phyloP scores from a whole-genome alignment of 2,329 filamentous ascomycete species.

The Metarhizium humberi region DNA sequence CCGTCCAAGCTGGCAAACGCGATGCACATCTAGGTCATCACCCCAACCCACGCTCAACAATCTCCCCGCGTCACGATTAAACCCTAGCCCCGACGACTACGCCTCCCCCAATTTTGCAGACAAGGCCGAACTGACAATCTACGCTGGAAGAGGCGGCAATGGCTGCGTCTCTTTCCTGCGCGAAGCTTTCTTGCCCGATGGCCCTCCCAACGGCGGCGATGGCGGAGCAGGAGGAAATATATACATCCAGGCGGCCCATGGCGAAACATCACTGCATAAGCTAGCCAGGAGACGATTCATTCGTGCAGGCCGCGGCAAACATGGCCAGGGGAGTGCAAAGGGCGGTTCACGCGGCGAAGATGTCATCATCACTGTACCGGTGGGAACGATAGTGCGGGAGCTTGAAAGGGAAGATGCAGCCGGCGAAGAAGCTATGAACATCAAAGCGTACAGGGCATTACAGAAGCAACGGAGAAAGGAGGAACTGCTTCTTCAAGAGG shows the following conservation, averaged over 20 bases:
- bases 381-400: slow-evolving; percentile 85
- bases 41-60: slow-evolving; percentile 21
- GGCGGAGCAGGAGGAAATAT: slow-evolving; percentile 86
- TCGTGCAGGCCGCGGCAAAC: slow-evolving; percentile 65
- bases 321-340: slow-evolving; percentile 64
- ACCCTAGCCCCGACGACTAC: slow-evolving; percentile 80
- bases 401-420: slow-evolving; percentile 69
- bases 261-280: slow-evolving; percentile 90
- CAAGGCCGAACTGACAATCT: slow-evolving; percentile 66
- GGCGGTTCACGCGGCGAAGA: slow-evolving; percentile 79
- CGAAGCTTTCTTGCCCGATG: slow-evolving; percentile 81
- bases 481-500: slow-evolving; percentile 25
- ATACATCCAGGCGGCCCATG: slow-evolving; percentile 87
- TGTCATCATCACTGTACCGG: slow-evolving; percentile 78
- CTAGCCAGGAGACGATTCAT: slow-evolving; percentile 67
- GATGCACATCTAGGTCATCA: slow-evolving; percentile 6
- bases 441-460: slow-evolving; percentile 21
- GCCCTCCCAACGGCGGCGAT: slow-evolving; percentile 89
- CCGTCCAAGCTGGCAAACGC: not conserved
- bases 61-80: slow-evolving; percentile 51
- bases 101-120: slow-evolving; percentile 77
- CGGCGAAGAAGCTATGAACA: slow-evolving; percentile 46
- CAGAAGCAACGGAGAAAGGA: slow-evolving; percentile 23
- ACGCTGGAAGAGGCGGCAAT: slow-evolving; percentile 75
- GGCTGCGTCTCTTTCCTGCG: slow-evolving; percentile 92